Base-by-base conservation (phyloP, 2,329 filamentous ascomycete genomes). In the Cytospora piceicola region DNA sequence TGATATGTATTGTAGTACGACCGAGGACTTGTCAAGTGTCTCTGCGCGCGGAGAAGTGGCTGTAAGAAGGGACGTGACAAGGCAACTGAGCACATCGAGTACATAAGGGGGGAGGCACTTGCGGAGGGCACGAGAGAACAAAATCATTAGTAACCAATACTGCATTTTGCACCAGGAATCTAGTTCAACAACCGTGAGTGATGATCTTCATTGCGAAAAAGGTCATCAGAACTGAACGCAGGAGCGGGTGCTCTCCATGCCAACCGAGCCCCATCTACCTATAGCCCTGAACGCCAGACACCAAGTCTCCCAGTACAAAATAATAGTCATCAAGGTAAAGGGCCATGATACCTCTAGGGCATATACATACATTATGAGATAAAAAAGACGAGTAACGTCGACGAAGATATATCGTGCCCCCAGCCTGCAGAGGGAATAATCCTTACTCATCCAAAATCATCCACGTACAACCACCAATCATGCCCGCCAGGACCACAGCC, bases 401-500 rank as follows among this genome's bases (percentile, higher is more conserved):
- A 22, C 7, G 17, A 22, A 30, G 15, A 22, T 2, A 57, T 20
- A 30, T 24, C 12, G 8, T 53, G 46, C 39, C 14, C 17, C 39
- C 14, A 12, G 20, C 39, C 46, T 32, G 42, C 22, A 2, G 30
- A 36, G 24, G 36, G 17, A 15, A 42, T 51, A 17, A 29, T 27
- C 32, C 15, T 12, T 2, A 49, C 57, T 59, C 63, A 51, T 77
- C 75, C 11, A 75, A 53, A 65, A 79, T 81, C 81, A 85, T 84
- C 83, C 83, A 85, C 34, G 77, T 75, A 73, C 83, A 84, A 5
- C 78, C 78, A 20, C 78, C 77, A 2, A 81, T 60, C 1, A 77
- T 76, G 22, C 77, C 74, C 0, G 77, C 75, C 27, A 83, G 71
- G 4, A 84, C 68, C 2, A 84, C 9, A 36, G 80, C 74, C 0